Conservation (phyloP, 805 yeast genomes). For the Candida railenensis region DNA sequence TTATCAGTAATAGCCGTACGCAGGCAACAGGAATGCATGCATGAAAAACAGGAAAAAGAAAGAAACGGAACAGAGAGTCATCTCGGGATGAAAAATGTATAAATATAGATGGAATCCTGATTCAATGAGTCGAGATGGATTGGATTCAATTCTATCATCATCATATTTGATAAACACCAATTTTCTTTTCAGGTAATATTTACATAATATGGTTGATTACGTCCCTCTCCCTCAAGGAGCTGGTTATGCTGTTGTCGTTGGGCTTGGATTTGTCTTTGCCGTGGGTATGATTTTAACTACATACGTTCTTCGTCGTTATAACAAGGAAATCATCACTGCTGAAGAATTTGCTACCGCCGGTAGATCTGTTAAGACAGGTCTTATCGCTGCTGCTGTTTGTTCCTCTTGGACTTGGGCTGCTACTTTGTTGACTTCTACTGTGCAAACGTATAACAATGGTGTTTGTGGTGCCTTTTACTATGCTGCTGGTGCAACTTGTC, state of each 20-base stretch:
- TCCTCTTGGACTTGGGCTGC: constrained; percentile 82
- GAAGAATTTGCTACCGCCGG: constrained; percentile 96
- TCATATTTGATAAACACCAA: too few relatives aligned
- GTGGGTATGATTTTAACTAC: constrained; percentile 79
- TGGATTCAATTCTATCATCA: too few relatives aligned
- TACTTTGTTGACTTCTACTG: constrained; percentile 46
- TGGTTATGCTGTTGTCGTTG: constrained; percentile 86
- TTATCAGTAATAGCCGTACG: not conserved
- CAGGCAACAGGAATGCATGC: not conserved
- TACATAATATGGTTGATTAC: too few relatives aligned
- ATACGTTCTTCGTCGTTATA: constrained; percentile 68
- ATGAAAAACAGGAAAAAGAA: not conserved
- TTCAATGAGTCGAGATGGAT: too few relatives aligned
- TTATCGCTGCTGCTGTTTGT: constrained; percentile 87
- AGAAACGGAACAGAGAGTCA: not conserved
- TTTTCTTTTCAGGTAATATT: too few relatives aligned
- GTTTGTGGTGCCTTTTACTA: constrained; percentile 79
- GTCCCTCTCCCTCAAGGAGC: constrained; percentile 65
- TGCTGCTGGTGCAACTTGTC: constrained; percentile 91
- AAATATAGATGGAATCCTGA: not conserved
- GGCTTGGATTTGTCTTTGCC: constrained; percentile 80
- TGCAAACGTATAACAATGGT: constrained; percentile 77
- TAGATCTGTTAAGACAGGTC: constrained; percentile 78
- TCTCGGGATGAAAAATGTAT: not conserved
- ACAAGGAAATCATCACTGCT: constrained; percentile 82